Evolutionary conservation across 768 basidiomycete species (phyloP), one percentile per base, ranked within the genome.

Genomic region (Lentinus brumalis): DNA sequence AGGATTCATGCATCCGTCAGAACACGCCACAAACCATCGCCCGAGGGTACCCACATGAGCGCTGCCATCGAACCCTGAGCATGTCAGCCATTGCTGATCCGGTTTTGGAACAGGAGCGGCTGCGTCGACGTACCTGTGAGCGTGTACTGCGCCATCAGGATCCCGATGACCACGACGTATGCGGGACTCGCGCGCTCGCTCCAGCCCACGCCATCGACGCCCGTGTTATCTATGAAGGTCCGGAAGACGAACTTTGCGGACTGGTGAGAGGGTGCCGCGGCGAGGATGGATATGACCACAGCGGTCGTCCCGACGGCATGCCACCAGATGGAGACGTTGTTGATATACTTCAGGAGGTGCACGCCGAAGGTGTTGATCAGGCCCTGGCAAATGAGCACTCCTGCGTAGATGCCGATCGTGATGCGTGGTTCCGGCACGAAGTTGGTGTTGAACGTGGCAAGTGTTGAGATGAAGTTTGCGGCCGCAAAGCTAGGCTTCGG

Each of bases 311-410:
- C 91, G 44, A 87, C 58, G 1, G 85, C 88, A 63, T 93, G 91
- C 83, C 88, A 87, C 80, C 83, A 84, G 5, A 92, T 80, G 1
- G 88, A 91, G 18, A 88, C 71, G 62, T 88, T 90, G 72, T 91
- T 92, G 41, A 92, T 74, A 62, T 86, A 77, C 54, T 84, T 82
- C 12, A 92, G 77, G 6, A 88, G 67, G 40, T 79, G 80, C 30
- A 87, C 88, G 1, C 89, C 88, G 66, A 92, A 91, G 0, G 89
- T 89, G 73, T 91, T 92, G 64, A 87, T 87, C 2, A 87, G 71
- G 16, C 86, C 88, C 76, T 90, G 89, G 1, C 79, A 76, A 61
- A 86, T 72, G 8, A 93, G 78, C 0, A 93, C 83, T 0, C 81
- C 89, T 0, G 89, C 89, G 65, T 88, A 89, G 46, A 78, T 79